phyloP scores from a whole-genome alignment of 1,284 basidiomycete species.

The Cryptococcus sp. region DNA sequence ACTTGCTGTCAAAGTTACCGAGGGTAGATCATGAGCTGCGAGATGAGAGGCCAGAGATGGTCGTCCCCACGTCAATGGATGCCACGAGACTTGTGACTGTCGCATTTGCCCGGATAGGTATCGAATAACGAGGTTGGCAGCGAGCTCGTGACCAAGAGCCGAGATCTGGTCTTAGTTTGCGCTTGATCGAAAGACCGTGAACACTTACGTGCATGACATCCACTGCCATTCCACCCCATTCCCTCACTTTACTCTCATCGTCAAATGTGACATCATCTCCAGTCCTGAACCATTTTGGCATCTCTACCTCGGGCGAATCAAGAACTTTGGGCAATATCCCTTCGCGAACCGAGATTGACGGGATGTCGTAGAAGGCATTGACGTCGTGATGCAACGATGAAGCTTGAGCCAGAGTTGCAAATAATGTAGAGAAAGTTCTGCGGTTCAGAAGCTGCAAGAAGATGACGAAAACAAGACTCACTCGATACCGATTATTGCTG shows the following conservation, averaged over 20 bases:
- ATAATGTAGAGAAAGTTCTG: slow-evolving; percentile 45
- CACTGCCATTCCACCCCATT: slow-evolving; percentile 37
- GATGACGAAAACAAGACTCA: slow-evolving; percentile 12
- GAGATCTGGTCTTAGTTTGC: slow-evolving; percentile 44
- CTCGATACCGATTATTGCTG: slow-evolving; percentile 46
- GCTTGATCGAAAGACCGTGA: background rate
- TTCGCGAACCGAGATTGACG: slow-evolving; percentile 41
- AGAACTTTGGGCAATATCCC: slow-evolving; percentile 38
- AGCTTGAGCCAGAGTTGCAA: slow-evolving; percentile 35
- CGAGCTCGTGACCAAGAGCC: slow-evolving; percentile 36
- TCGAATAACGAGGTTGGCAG: slow-evolving; percentile 36
- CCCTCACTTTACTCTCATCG: slow-evolving; percentile 36
- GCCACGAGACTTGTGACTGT: background rate
- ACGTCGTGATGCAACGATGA: slow-evolving; percentile 42
- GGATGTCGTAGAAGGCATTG: slow-evolving; percentile 43
- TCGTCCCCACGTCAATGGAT: background rate
- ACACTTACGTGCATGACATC: slow-evolving; percentile 45
- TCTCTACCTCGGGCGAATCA: slow-evolving; percentile 32
- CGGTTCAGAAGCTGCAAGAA: background rate
- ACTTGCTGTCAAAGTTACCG: slow-evolving; percentile 6
- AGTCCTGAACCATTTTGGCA: slow-evolving; percentile 44
- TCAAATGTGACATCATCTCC: slow-evolving; percentile 27
- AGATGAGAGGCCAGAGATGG: too few relatives aligned
- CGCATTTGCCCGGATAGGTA: slow-evolving; percentile 34
- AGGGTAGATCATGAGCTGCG: background rate